These are phyloP conservation scores for Isatis lusitanica DNA, from an alignment of 441 rosid species.

Conservation along the genomic window DNA sequence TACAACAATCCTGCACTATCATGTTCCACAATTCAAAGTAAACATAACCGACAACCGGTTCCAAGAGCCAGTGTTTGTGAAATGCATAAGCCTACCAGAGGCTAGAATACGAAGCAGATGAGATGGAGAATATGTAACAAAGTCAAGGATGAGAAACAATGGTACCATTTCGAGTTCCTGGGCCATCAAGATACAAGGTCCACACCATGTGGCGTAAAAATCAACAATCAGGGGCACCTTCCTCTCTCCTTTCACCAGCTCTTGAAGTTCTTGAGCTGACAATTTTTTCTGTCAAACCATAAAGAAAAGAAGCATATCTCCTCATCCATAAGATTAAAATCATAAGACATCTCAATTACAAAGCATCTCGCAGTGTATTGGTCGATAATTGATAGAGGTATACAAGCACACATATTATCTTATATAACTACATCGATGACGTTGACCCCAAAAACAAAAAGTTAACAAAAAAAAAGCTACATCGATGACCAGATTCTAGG, in stretches of 20 bases:
- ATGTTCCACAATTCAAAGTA: background rate
- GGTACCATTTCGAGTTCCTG: constrained; percentile 91
- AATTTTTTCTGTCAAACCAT: constrained; percentile 56
- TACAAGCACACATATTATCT: background rate
- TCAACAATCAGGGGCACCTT: constrained; percentile 75
- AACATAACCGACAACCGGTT: background rate
- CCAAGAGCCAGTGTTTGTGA: background rate
- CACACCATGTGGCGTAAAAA: constrained; percentile 97
- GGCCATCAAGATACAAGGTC: constrained; percentile 93
- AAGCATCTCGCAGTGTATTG: background rate
- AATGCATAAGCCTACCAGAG: background rate
- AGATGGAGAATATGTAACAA: background rate
- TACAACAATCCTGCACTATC: background rate
- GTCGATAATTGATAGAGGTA: background rate
- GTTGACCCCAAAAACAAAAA: too few species aligned
- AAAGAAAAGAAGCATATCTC: background rate
- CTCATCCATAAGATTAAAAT: constrained; percentile 3
- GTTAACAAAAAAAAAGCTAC: too few species aligned
- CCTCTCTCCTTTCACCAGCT: constrained; percentile 78
- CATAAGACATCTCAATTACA: background rate
- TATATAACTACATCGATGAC: background rate
- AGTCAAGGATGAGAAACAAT: background rate
- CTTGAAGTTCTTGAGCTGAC: constrained; percentile 79
- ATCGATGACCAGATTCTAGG: background rate
- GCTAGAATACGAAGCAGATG: too few species aligned